These are phyloP conservation scores for Monosporozyma siamensis DNA, from an alignment of 805 yeast genomes.

Conservation along the genomic window DNA sequence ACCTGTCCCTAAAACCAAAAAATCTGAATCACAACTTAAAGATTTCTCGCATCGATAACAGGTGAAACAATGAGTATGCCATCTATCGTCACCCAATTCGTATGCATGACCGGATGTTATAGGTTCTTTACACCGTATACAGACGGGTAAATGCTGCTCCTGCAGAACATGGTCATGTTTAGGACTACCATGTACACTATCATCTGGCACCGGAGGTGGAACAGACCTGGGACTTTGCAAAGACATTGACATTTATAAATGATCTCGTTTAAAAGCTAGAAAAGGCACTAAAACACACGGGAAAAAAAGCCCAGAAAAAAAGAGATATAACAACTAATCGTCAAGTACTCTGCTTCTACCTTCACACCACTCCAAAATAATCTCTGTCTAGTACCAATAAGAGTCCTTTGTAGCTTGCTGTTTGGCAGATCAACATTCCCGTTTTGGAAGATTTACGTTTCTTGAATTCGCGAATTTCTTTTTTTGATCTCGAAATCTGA, in stretches of 20 bases:
- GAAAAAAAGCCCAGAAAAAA: too few species aligned
- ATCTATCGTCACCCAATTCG: constrained; percentile 86
- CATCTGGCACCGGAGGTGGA: background rate
- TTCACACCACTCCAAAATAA: too few species aligned
- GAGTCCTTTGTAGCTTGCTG: too few species aligned
- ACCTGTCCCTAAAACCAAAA: constrained; percentile 88
- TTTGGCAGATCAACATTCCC: too few species aligned
- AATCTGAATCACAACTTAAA: constrained; percentile 80
- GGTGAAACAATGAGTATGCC: constrained; percentile 91
- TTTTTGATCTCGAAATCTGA: too few species aligned
- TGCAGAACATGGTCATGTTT: background rate
- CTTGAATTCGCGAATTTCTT: too few species aligned
- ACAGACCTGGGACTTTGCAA: background rate
- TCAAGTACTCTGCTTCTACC: too few species aligned
- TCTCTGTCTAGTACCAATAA: too few species aligned
- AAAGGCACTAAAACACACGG: too few species aligned
- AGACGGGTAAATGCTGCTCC: constrained; percentile 21
- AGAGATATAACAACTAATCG: too few species aligned
- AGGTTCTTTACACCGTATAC: constrained; percentile 39
- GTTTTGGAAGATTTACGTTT: too few species aligned
- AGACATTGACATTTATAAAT: background rate
- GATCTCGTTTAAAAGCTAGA: too few species aligned
- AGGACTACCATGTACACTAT: background rate
- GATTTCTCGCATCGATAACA: constrained; percentile 77
- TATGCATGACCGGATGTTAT: constrained; percentile 90